Conservation (phyloP, 2,329 filamentous ascomycete genomes). For the Sordariomycetes sp. region DNA sequence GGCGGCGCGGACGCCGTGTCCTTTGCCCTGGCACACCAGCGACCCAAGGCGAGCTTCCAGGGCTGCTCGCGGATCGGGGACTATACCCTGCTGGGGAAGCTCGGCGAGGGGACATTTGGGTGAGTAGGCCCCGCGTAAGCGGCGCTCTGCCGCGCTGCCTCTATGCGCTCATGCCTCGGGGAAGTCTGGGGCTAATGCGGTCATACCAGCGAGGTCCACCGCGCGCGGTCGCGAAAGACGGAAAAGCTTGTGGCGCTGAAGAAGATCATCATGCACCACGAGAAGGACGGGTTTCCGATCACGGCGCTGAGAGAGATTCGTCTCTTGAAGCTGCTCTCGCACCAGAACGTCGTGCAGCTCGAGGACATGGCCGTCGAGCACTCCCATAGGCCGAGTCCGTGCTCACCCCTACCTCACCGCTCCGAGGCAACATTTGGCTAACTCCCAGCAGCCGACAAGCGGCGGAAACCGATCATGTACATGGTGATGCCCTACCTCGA, state of each 20-base stretch:
- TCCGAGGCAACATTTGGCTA: neutral
- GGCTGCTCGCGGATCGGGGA: slow-evolving; percentile 77
- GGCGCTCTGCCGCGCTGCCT: neutral
- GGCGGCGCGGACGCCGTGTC: slow-evolving; percentile 11
- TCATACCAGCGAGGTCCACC: slow-evolving; percentile 65
- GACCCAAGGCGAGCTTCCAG: slow-evolving; percentile 49
- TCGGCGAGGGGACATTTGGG: slow-evolving; percentile 95
- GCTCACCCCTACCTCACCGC: neutral
- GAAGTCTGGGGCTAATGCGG: neutral
- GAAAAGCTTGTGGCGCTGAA: slow-evolving; percentile 76
- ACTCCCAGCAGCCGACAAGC: slow-evolving; percentile 48
- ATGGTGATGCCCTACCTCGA: slow-evolving; percentile 99
- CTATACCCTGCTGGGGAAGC: slow-evolving; percentile 68
- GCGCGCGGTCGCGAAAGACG: slow-evolving; percentile 64
- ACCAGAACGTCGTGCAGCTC: slow-evolving; percentile 73
- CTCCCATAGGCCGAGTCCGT: slow-evolving; percentile 43
- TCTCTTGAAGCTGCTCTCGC: slow-evolving; percentile 86
- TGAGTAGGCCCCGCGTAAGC: slow-evolving; percentile 22
- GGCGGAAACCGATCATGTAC: slow-evolving; percentile 80
- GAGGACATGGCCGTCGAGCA: slow-evolving; percentile 96
- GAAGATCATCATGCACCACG: slow-evolving; percentile 99
- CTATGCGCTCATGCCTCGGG: slow-evolving; percentile 6
- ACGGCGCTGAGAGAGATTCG: slow-evolving; percentile 96
- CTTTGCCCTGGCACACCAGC: slow-evolving; percentile 43
- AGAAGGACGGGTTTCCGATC: slow-evolving; percentile 99